phyloP scores from a whole-genome alignment of 106 monocot species.

The Dendrobium catenatum region DNA sequence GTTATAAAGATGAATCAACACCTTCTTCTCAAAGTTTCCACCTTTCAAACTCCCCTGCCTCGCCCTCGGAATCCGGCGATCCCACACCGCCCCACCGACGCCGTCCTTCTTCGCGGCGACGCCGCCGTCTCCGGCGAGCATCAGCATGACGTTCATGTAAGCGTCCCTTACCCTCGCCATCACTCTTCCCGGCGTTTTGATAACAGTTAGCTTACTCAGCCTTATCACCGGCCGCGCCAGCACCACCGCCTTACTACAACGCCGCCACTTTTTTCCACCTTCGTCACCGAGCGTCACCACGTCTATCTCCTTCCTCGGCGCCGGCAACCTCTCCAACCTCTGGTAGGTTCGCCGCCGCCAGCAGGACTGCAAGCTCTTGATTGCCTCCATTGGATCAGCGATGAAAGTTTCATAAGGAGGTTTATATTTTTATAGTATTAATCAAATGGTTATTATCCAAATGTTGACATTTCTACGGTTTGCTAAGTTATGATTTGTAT shows the following conservation, averaged over 20 bases:
- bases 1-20: constrained; percentile 19
- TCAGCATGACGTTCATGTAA: constrained; percentile 25
- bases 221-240: neutral
- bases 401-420: too few relatives aligned
- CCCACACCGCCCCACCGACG: constrained; percentile 13
- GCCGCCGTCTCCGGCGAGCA: constrained; percentile 16
- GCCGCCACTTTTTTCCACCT: neutral
- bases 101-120: neutral
- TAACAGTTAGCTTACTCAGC: neutral
- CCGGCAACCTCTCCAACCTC: neutral
- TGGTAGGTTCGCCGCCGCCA: constrained; percentile 21
- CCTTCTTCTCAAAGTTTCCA: constrained; percentile 21
- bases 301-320: neutral
- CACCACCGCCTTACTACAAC: neutral
- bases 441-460: too few relatives aligned
- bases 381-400: neutral
- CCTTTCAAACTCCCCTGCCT: constrained; percentile 3
- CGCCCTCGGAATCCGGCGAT: constrained; percentile 19
- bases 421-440: too few relatives aligned
- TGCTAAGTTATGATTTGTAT: too few relatives aligned
- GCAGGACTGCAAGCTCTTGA: constrained; percentile 16
- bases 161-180: constrained; percentile 15
- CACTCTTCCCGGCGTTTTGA: neutral
- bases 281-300: constrained; percentile 14
- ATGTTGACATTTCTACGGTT: too few relatives aligned